Percentiles rank a stretch among this genome's conserved stretches.
Conservation (phyloP, 78 protist species). For the Dictyostelium firmibasis region DNA sequence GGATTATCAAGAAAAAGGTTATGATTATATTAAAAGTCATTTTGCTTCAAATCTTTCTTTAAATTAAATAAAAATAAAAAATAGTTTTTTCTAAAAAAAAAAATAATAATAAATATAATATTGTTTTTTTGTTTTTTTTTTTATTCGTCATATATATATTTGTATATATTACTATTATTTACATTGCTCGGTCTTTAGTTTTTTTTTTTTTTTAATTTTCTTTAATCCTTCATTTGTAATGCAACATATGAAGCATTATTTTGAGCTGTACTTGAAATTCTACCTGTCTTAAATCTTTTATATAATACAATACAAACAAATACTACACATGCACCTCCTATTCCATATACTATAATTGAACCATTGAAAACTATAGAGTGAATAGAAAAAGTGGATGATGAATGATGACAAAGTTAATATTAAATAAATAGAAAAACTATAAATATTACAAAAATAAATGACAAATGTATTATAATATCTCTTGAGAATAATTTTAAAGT, state of each 20-base stretch:
- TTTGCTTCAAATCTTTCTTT: slow-evolving; percentile 53
- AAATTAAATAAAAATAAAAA: neutral
- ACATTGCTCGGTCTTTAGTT: neutral
- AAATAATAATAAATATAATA: neutral
- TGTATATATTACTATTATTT: too few species aligned
- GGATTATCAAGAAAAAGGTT: slow-evolving; percentile 75
- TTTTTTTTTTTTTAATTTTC: too few species aligned
- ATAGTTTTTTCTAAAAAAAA: neutral
- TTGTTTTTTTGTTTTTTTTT: neutral
- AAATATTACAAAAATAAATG: neutral
- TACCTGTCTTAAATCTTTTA: neutral
- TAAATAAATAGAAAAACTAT: neutral
- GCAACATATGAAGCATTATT: neutral
- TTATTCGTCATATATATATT: too few species aligned
- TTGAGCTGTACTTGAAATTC: neutral
- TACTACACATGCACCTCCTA: slow-evolving; percentile 4
- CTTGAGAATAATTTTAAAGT: too few species aligned
- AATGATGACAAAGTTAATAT: too few species aligned
- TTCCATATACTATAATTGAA: neutral
- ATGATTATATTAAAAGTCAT: slow-evolving; percentile 54
- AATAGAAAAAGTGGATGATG: too few species aligned
- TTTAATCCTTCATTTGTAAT: slow-evolving; percentile 22
- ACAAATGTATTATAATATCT: too few species aligned
- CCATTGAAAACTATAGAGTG: slow-evolving; percentile 8
- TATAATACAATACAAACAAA: neutral